Percentiles rank a stretch among this genome's conserved stretches.
Evolutionary conservation across 305 asterid species (phyloP).

Genomic region (Ilex paraguariensis): DNA sequence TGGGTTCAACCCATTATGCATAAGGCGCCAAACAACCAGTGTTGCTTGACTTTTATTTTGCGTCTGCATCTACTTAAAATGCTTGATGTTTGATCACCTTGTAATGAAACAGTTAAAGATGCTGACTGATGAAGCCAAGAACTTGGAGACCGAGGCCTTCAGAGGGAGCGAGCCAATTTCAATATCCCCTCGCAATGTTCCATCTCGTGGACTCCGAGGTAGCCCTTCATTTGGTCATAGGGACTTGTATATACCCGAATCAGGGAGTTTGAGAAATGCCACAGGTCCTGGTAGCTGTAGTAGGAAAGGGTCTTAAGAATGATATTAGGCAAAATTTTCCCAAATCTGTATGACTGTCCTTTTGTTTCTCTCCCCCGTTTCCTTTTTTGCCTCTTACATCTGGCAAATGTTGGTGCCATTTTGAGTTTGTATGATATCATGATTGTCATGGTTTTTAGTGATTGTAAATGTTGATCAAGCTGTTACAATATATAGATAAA

Average conservation of each 20-base stretch:
- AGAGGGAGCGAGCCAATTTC: constrained; percentile 39
- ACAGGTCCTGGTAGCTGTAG: constrained; percentile 42
- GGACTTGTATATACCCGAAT: constrained; percentile 58
- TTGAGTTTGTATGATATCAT: background rate
- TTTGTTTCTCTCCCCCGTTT: background rate
- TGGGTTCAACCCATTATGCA: too few relatives aligned
- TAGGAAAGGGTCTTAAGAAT: constrained; percentile 35
- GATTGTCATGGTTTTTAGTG: background rate
- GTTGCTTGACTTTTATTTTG: background rate
- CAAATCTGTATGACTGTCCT: background rate
- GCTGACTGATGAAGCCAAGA: constrained; percentile 67
- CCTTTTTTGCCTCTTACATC: background rate
- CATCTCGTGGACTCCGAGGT: constrained; percentile 44
- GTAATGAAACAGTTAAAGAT: constrained; percentile 53
- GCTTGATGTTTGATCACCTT: constrained; percentile 1
- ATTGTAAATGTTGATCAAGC: background rate
- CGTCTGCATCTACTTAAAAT: background rate
- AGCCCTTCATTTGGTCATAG: constrained; percentile 44
- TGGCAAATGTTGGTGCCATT: background rate
- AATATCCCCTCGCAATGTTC: constrained; percentile 47
- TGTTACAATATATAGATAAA: too few relatives aligned
- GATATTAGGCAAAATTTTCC: background rate
- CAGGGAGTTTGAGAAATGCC: constrained; percentile 27
- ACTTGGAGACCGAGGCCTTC: constrained; percentile 46
- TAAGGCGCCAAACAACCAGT: background rate